Conservation (phyloP, 83 land plant genomes). For the Picea engelmannii region DNA sequence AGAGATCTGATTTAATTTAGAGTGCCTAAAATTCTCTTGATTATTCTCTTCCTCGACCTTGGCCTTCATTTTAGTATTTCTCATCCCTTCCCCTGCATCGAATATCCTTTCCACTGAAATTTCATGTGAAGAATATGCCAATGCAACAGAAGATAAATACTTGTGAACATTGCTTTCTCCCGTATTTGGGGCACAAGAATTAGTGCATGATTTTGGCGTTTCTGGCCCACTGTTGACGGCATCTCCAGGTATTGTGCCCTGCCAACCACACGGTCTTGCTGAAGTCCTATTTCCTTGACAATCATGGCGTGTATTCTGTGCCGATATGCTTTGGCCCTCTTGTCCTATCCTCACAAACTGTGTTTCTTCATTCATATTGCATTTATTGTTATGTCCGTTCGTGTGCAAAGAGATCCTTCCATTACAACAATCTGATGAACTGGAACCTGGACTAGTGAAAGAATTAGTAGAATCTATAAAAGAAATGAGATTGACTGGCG, state of each 20-base stretch:
- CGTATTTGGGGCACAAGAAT: background rate
- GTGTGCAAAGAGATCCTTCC: background rate
- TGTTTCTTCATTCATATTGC: too few relatives aligned
- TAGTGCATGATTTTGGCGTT: background rate
- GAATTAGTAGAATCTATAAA: conserved; percentile 20
- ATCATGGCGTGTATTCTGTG: background rate
- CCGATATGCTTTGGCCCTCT: conserved; percentile 3
- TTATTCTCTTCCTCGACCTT: background rate
- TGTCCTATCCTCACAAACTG: too few relatives aligned
- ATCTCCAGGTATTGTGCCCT: background rate
- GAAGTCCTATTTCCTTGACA: background rate
- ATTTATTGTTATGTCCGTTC: too few relatives aligned
- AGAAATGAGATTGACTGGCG: conserved; percentile 18
- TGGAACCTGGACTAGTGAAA: background rate
- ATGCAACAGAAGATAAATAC: background rate
- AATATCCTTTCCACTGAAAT: background rate
- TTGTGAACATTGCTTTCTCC: background rate
- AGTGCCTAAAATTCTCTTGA: background rate
- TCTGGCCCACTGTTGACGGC: background rate
- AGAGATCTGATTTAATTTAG: conserved; percentile 11
- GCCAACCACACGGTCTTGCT: background rate
- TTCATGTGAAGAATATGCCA: background rate
- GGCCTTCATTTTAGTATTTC: conserved; percentile 7
- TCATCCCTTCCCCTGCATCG: background rate
- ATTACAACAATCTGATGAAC: background rate